Percentiles rank a stretch among this genome's conserved stretches.
These are phyloP conservation scores for Cucurbita maxima DNA, from an alignment of 306 rosid genomes.

Conservation along the genomic window DNA sequence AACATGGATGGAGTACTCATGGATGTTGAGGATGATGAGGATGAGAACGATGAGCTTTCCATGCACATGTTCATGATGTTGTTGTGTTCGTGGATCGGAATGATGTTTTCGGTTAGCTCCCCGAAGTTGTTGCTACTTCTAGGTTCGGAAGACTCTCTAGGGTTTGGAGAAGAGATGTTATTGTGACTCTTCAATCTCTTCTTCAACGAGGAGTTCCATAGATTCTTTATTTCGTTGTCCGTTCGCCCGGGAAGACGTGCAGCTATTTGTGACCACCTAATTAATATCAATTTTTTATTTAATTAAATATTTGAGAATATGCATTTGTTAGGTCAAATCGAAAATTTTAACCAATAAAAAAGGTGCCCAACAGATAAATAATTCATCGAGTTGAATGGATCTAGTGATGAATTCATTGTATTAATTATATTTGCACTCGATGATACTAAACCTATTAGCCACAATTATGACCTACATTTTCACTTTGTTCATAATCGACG, in stretches of 20 bases:
- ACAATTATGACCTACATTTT: neutral
- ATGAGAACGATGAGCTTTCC: no score
- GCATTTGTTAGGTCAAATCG: neutral
- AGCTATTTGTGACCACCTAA: constrained; percentile 94
- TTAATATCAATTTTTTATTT: neutral
- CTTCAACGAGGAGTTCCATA: constrained; percentile 86
- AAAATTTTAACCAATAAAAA: neutral
- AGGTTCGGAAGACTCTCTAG: constrained; percentile 26
- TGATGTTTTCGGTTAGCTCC: constrained; percentile 1
- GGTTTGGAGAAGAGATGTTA: constrained; percentile 30
- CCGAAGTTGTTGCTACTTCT: neutral
- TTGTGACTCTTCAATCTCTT: constrained; percentile 26
- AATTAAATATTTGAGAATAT: no score
- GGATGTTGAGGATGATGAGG: no score
- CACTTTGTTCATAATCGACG: neutral
- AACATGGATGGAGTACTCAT: no score
- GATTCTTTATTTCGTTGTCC: constrained; percentile 83
- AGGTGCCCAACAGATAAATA: neutral
- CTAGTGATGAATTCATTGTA: neutral
- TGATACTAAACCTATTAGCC: neutral
- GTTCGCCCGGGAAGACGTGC: constrained; percentile 93
- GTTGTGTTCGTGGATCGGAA: no score
- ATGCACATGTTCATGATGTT: no score
- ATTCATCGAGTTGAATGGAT: neutral
- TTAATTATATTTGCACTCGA: neutral